phyloP scores from a whole-genome alignment of 495 filamentous ascomycete species.

The Penicillium flavigenum region DNA sequence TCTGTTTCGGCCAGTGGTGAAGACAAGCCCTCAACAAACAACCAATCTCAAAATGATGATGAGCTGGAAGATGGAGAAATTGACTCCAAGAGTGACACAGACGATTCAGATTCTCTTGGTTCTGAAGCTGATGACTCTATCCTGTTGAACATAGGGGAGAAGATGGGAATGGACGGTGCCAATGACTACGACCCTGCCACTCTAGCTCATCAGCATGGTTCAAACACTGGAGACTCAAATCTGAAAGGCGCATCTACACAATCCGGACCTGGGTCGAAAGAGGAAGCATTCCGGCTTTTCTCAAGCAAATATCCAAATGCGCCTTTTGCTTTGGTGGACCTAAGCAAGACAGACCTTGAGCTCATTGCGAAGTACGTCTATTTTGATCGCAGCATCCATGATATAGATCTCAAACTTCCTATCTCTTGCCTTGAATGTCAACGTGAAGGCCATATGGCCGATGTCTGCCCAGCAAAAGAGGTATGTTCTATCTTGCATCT shows the following conservation, averaged over 20 bases:
- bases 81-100: conserved; percentile 35
- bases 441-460: conserved; percentile 44
- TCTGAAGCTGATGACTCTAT: conserved; percentile 46
- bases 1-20: conserved; percentile 25
- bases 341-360: conserved; percentile 44
- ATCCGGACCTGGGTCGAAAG: conserved; percentile 30
- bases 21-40: background rate
- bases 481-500: conserved; percentile 21
- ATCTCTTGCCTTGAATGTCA: conserved; percentile 51
- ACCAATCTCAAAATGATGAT: background rate
- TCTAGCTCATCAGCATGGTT: conserved; percentile 8
- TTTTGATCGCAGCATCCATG: conserved; percentile 59
- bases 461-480: conserved; percentile 46
- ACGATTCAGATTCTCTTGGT: conserved; percentile 38
- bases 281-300: conserved; percentile 37
- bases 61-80: conserved; percentile 30
- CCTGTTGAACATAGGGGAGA: conserved; percentile 41
- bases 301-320: conserved; percentile 38
- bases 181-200: conserved; percentile 32
- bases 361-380: conserved; percentile 42
- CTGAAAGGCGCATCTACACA: background rate
- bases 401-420: conserved; percentile 66
- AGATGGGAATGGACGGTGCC: conserved; percentile 17
- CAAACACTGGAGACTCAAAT: conserved; percentile 8
- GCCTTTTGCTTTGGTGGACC: conserved; percentile 42